Percentiles rank a stretch among this genome's conserved stretches.
Evolutionary conservation across 176 grass and related monocot species (phyloP).

Genomic region (Hordeum marinum): DNA sequence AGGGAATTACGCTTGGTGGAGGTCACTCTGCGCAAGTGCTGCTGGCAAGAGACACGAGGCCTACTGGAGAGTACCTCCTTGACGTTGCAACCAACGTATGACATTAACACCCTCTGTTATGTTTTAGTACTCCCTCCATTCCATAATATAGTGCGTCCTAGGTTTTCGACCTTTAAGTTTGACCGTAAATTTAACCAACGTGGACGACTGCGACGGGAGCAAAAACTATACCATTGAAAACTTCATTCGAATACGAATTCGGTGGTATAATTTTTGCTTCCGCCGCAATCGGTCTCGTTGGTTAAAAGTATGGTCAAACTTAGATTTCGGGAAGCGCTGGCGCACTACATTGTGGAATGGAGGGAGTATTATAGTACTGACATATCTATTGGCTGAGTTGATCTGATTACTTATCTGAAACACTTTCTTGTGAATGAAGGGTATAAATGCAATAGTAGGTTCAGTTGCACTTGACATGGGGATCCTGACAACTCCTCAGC

Average conservation of each 20-base stretch:
- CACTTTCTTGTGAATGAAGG: conserved; percentile 50
- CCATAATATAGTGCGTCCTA: too few species aligned
- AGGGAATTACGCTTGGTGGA: conserved; percentile 53
- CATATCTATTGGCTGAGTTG: not conserved
- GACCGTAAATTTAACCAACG: too few species aligned
- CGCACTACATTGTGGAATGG: too few species aligned
- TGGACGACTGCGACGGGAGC: too few species aligned
- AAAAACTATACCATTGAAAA: too few species aligned
- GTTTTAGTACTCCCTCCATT: too few species aligned
- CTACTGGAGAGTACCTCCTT: conserved; percentile 73
- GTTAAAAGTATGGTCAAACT: too few species aligned
- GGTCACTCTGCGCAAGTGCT: conserved; percentile 53
- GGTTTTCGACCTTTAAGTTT: too few species aligned
- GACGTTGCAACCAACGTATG: conserved; percentile 65
- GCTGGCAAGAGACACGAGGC: conserved; percentile 87
- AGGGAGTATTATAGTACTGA: not conserved
- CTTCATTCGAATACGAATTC: too few species aligned
- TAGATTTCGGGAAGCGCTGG: too few species aligned
- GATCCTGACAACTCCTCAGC: conserved; percentile 82
- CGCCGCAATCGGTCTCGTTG: too few species aligned
- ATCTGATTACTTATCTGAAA: conserved; percentile 24
- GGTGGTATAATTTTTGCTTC: too few species aligned
- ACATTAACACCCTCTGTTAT: not conserved
- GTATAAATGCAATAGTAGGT: conserved; percentile 67
- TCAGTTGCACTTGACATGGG: conserved; percentile 66